Conservation (phyloP, 139 green algal genomes). For the Axilococcus clingmanii region DNA sequence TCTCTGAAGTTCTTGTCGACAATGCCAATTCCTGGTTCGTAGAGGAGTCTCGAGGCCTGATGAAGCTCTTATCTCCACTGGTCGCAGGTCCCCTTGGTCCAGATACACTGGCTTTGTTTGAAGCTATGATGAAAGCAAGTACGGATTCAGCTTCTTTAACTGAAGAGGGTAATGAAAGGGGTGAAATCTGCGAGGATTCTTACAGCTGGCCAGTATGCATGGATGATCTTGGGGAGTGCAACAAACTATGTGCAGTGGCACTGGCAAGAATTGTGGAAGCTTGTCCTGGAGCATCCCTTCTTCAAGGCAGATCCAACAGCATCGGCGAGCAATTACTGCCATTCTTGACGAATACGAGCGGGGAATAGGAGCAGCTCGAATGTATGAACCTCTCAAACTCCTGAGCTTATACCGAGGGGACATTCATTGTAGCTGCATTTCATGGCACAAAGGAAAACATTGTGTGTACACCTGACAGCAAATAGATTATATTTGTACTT, state of each 20-base stretch:
- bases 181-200: not conserved
- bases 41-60: constrained; percentile 1
- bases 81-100: constrained; percentile 8
- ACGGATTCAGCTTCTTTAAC: no score
- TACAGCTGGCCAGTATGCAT: constrained; percentile 21
- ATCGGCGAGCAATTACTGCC: no score
- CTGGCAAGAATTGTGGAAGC: constrained; percentile 12
- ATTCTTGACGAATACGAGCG: no score
- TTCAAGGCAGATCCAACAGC: no score
- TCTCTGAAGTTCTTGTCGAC: constrained; percentile 9
- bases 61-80: constrained; percentile 5
- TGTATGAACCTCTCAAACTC: no score
- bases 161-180: not conserved
- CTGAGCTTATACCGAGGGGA: no score
- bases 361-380: no score
- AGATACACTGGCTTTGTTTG: constrained; percentile 8
- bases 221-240: constrained; percentile 24
- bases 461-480: no score
- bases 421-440: no score
- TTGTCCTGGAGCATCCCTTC: not conserved
- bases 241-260: constrained; percentile 20
- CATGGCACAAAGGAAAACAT: no score
- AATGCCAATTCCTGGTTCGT: not conserved
- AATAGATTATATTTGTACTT: no score
- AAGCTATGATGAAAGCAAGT: no score